Base-by-base conservation (phyloP, 352 stramenopile genomes). In the Globisporangium iwayamae region DNA sequence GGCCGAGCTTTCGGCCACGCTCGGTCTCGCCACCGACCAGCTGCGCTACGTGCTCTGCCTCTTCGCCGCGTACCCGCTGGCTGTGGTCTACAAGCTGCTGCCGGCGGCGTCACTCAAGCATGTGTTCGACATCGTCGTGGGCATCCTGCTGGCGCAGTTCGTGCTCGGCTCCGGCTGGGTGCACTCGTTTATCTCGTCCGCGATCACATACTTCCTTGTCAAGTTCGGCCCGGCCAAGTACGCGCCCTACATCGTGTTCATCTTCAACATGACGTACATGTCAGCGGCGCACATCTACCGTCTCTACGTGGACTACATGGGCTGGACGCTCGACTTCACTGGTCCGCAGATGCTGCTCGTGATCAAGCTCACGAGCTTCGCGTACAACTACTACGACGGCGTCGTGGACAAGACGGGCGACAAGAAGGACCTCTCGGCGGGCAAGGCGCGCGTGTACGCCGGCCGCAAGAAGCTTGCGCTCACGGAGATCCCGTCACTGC, bases 371-470 rank as follows among this genome's bases (percentile, higher is more conserved):
- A 98, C 96, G 62, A 96, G 93, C 73, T 97, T 99, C 68, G 96
- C 93, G n/a, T 99, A 93, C 83, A 99, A 99, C 73, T 89, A 98
- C 63, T 97, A 97, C 71, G 96, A 99, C 68, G 94, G 95, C 51
- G 86, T 87, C 0, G 78, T 93, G 16, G 75, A 81, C 64, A 79
- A 89, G 76, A 73, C 77, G 2, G 64, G 67, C 30, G 59, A 78
- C 55, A 73, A 66, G 34, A 77, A 76, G 58, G 71, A 70, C 4
- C 56, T 43, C 1, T 68, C 63, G 43, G 57, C 39, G 10, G 38
- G n/a, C 30, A 63, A 63, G 36, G 69, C 58, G 46, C 54, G 63
- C 45, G 38, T 83, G 32, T 77, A 81, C 46, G 51, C 64, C 22
- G 62, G 58, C 2, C 84, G 84, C 11, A 71, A 86, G 64, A 70